phyloP scores from a whole-genome alignment of 108 stramenopile species.

The Conticribra weissflogii region DNA sequence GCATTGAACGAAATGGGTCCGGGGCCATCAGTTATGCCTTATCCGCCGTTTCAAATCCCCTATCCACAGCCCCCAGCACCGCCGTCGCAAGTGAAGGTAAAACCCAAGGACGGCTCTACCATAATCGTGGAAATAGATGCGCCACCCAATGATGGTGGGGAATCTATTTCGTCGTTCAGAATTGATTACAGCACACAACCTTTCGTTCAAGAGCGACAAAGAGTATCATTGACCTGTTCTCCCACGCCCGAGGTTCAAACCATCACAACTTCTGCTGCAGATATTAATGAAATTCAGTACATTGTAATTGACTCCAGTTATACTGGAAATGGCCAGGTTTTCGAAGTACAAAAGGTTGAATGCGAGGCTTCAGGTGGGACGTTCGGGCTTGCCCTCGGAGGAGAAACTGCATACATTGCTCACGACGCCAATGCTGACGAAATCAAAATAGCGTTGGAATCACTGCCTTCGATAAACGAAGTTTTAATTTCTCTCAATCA shows the following conservation, averaged over 20 bases:
- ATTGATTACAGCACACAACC: conserved; percentile 73
- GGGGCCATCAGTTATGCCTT: conserved; percentile 55
- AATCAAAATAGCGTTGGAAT: conserved; percentile 64
- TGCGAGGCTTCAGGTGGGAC: conserved; percentile 84
- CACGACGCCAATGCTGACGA: conserved; percentile 53
- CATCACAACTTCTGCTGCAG: conserved; percentile 48
- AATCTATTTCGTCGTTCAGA: conserved; percentile 58
- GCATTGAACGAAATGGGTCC: conserved; percentile 72
- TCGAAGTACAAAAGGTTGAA: conserved; percentile 38
- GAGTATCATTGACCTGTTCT: conserved; percentile 50
- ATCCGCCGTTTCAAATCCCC: conserved; percentile 66
- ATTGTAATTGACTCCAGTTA: conserved; percentile 53
- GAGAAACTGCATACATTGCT: conserved; percentile 56
- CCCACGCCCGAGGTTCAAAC: conserved; percentile 47
- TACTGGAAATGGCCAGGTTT: conserved; percentile 40
- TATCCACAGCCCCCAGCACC: conserved; percentile 62
- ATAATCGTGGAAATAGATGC: conserved; percentile 57
- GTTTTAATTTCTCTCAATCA: conserved; percentile 53
- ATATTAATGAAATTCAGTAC: conserved; percentile 69
- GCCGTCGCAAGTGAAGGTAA: conserved; percentile 56
- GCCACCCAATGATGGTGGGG: conserved; percentile 66
- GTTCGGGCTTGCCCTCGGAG: conserved; percentile 68
- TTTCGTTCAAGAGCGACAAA: conserved; percentile 62
- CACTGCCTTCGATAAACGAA: conserved; percentile 47
- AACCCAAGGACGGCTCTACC: conserved; percentile 55